Evolutionary conservation across 331 rosid species (phyloP).

Genomic region (Malus hybrid): DNA sequence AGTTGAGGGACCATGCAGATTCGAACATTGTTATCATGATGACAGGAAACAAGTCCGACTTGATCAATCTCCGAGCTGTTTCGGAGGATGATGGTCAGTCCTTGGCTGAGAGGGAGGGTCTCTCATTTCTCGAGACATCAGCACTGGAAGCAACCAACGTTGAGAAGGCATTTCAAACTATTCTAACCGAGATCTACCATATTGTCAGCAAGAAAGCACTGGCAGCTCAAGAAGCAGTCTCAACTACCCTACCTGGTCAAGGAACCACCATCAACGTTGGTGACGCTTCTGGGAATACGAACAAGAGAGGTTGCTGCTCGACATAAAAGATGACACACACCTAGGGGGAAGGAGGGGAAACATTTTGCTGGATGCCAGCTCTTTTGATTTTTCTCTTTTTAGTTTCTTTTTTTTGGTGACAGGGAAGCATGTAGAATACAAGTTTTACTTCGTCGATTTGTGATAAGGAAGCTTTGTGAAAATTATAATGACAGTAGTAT

Average conservation of each 20-base stretch:
- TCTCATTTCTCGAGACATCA: conserved; percentile 97
- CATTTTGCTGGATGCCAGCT: conserved; percentile 34
- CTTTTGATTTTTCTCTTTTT: conserved; percentile 7
- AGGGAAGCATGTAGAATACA: conserved; percentile 63
- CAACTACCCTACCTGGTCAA: conserved; percentile 63
- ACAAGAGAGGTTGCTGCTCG: conserved; percentile 76
- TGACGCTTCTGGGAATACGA: conserved; percentile 55
- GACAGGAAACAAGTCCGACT: conserved; percentile 96
- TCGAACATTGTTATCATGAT: conserved; percentile 96
- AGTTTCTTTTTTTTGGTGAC: conserved; percentile 24
- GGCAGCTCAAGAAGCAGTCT: conserved; percentile 91
- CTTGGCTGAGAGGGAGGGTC: conserved; percentile 95
- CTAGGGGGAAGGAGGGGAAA: conserved; percentile 12
- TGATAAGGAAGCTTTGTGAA: conserved; percentile 45
- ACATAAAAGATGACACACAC: conserved; percentile 33
- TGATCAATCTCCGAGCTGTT: conserved; percentile 80
- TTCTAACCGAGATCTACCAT: conserved; percentile 88
- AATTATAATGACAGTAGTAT: conserved; percentile 30
- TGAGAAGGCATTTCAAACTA: conserved; percentile 97
- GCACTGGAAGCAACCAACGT: conserved; percentile 90
- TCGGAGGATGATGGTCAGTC: conserved; percentile 81
- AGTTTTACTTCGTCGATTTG: conserved; percentile 47
- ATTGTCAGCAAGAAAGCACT: conserved; percentile 97
- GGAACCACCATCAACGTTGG: conserved; percentile 87
- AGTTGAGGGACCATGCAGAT: conserved; percentile 96